phyloP scores from a whole-genome alignment of 352 stramenopile species.

The Phytophthora chlamydospora region DNA sequence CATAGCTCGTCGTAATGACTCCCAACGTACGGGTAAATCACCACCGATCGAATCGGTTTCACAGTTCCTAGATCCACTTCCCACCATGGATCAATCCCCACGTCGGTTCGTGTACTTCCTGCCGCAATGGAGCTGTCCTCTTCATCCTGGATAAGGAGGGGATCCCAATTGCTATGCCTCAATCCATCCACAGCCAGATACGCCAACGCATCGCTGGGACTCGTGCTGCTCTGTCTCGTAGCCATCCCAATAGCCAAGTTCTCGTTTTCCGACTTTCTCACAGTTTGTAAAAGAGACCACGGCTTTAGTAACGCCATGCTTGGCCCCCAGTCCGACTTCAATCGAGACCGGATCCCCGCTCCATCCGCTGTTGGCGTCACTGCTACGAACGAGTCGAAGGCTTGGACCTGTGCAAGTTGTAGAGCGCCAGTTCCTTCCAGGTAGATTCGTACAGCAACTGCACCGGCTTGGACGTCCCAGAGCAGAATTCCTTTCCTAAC shows the following conservation, averaged over 20 bases:
- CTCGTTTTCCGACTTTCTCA: slow-evolving; percentile 57
- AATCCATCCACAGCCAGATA: slow-evolving; percentile 62
- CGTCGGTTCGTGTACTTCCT: slow-evolving; percentile 54
- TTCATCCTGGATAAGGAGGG: slow-evolving; percentile 28
- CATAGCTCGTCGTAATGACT: slow-evolving; percentile 47
- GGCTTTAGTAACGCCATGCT: slow-evolving; percentile 39
- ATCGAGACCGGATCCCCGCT: slow-evolving; percentile 46
- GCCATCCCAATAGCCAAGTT: slow-evolving; percentile 68
- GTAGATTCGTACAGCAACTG: slow-evolving; percentile 60
- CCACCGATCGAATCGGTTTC: slow-evolving; percentile 51
- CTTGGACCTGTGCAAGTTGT: slow-evolving; percentile 56
- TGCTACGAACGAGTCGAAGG: slow-evolving; percentile 52
- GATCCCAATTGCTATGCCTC: slow-evolving; percentile 53
- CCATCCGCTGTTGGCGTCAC: slow-evolving; percentile 55
- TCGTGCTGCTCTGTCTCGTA: slow-evolving; percentile 69
- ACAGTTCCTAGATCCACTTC: slow-evolving; percentile 65
- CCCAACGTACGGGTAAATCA: slow-evolving; percentile 60
- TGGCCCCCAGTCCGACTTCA: slow-evolving; percentile 55
- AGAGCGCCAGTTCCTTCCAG: slow-evolving; percentile 42
- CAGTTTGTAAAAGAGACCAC: slow-evolving; percentile 62
- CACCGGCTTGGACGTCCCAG: slow-evolving; percentile 52
- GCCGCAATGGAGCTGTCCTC: slow-evolving; percentile 25
- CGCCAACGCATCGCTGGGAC: slow-evolving; percentile 38
- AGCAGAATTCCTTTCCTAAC: slow-evolving; percentile 52
- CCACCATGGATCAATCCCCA: slow-evolving; percentile 65